phyloP scores from a whole-genome alignment of 805 yeast genomes.

The Metschnikowia drakensbergensis region DNA sequence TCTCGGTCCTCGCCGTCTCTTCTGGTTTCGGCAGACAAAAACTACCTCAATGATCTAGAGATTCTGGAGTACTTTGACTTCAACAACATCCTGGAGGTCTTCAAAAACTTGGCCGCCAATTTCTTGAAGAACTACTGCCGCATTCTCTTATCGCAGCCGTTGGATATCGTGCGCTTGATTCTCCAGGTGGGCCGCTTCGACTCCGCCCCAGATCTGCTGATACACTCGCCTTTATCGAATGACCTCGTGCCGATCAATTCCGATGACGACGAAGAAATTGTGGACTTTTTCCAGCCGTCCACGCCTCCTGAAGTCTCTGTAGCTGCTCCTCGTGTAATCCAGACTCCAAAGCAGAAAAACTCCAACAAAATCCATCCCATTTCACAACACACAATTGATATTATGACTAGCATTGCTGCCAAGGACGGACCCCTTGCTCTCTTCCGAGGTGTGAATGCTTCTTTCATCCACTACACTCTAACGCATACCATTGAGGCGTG shows the following conservation, averaged over 20 bases:
- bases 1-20: conserved; percentile 1
- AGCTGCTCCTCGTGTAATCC: not conserved
- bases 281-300: conserved; percentile 34
- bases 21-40: conserved; percentile 26
- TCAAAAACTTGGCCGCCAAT: conserved; percentile 55
- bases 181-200: conserved; percentile 74
- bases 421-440: conserved; percentile 70
- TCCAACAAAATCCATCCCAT: conserved; percentile 48
- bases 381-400: conserved; percentile 60
- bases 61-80: conserved; percentile 63
- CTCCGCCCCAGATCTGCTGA: conserved; percentile 6
- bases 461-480: conserved; percentile 73
- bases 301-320: not conserved
- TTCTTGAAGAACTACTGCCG: conserved; percentile 67
- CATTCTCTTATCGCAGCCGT: conserved; percentile 76
- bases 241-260: not conserved
- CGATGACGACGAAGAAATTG: conserved; percentile 24
- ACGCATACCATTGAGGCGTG: conserved; percentile 81
- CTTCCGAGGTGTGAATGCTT: conserved; percentile 71
- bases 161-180: conserved; percentile 74
- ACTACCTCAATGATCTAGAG: conserved; percentile 55
- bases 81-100: conserved; percentile 52
- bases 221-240: not conserved
- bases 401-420: conserved; percentile 58
- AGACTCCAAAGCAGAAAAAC: conserved; percentile 1